Evolutionary conservation across 1,284 basidiomycete genomes (phyloP).

Genomic region (Sporisorium sorghi): DNA sequence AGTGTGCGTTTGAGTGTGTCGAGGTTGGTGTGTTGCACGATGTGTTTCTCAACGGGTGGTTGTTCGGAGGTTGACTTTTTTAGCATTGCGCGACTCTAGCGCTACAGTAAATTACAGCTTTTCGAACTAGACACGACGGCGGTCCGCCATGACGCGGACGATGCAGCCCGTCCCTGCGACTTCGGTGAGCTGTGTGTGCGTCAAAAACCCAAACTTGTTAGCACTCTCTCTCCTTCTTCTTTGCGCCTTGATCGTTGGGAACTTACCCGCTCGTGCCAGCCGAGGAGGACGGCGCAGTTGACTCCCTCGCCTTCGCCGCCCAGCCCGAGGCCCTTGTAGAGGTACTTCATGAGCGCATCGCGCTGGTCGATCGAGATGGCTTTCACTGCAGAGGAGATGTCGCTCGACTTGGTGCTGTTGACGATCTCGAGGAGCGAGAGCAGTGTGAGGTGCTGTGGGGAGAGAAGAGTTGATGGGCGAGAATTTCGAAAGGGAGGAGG

Average conservation of each 20-base stretch:
- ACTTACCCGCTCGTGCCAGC: constrained; percentile 94
- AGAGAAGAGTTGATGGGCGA: not conserved
- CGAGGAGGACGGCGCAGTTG: constrained; percentile 80
- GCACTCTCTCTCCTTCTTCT: not conserved
- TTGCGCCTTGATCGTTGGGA: not conserved
- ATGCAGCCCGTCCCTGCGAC: constrained; percentile 95
- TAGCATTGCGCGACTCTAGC: constrained; percentile 1
- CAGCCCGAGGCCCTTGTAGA: constrained; percentile 92
- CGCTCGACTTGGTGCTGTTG: constrained; percentile 91
- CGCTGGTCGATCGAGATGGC: constrained; percentile 82
- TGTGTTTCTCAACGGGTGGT: not conserved
- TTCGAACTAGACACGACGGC: constrained; percentile 42
- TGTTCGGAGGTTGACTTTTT: not conserved
- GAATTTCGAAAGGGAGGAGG: too few species aligned
- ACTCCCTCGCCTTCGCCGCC: constrained; percentile 41
- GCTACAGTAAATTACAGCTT: too few species aligned
- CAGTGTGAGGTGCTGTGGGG: constrained; percentile 74
- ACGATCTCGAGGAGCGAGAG: constrained; percentile 89
- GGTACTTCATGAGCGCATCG: constrained; percentile 95
- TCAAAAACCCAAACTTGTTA: not conserved
- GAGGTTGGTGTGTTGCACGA: not conserved
- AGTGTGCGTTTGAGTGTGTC: not conserved
- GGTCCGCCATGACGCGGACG: constrained; percentile 95
- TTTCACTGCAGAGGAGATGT: constrained; percentile 83
- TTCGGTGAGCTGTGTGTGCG: constrained; percentile 91